phyloP scores from a whole-genome alignment of 306 rosid genomes.

The Leucaena leucocephala region DNA sequence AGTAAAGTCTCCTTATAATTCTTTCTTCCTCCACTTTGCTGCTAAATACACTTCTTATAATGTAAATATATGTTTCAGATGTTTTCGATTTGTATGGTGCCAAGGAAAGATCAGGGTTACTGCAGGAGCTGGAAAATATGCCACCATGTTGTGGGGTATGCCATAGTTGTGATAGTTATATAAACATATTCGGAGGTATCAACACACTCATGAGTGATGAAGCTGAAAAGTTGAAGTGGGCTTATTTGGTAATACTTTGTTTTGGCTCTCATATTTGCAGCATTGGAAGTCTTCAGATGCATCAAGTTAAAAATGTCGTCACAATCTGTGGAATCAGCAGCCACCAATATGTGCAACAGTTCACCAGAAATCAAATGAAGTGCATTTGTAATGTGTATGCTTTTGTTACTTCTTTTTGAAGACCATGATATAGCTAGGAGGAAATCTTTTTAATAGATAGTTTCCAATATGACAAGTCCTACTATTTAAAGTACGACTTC shows the following conservation, averaged over 20 bases:
- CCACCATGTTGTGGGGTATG: conserved; percentile 41
- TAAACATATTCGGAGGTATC: conserved; percentile 44
- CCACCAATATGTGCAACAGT: conserved; percentile 30
- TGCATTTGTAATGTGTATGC: neutral
- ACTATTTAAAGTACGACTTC: neutral
- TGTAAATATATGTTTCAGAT: conserved; percentile 32
- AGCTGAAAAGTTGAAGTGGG: conserved; percentile 46
- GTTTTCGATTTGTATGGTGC: conserved; percentile 45
- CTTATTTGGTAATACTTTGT: conserved; percentile 43
- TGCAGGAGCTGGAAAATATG: conserved; percentile 42
- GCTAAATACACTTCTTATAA: neutral
- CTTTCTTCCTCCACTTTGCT: neutral
- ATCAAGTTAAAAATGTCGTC: conserved; percentile 8
- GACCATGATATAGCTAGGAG: neutral
- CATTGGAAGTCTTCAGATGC: conserved; percentile 44
- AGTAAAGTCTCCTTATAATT: conserved; percentile 20
- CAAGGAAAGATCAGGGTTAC: conserved; percentile 35
- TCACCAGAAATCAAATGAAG: neutral
- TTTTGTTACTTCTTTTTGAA: neutral
- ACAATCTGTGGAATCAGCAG: conserved; percentile 32
- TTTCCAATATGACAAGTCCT: too few relatives aligned
- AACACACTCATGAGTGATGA: conserved; percentile 14
- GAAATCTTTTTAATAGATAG: neutral
- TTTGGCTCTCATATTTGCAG: conserved; percentile 33
- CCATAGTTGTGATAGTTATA: conserved; percentile 39